Evolutionary conservation across 306 rosid genomes (phyloP).

Genomic region (Vigna radiata): DNA sequence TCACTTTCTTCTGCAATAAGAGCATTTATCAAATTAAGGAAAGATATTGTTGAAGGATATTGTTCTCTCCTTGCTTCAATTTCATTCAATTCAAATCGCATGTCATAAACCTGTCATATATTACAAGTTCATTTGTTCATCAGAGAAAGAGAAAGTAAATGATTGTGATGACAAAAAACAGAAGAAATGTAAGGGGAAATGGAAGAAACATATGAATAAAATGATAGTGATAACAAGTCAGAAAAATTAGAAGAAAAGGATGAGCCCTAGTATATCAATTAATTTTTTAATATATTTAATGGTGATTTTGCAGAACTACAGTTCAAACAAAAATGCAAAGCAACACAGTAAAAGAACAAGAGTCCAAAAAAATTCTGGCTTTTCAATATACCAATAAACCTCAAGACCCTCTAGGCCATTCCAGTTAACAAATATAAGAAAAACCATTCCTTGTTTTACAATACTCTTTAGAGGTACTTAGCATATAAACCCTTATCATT

Average conservation of each 20-base stretch:
- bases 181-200: not conserved
- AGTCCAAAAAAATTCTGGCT: not conserved
- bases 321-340: not conserved
- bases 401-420: not conserved
- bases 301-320: not conserved
- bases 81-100: slow-evolving; percentile 95
- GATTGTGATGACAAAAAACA: slow-evolving; percentile 1
- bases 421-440: not conserved
- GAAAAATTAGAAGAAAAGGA: slow-evolving; percentile 13
- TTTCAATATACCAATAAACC: slow-evolving; percentile 6
- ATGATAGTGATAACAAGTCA: slow-evolving; percentile 31
- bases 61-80: slow-evolving; percentile 96
- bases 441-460: slow-evolving; percentile 3
- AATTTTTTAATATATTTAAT: not conserved
- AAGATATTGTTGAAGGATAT: slow-evolving; percentile 94
- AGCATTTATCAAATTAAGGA: slow-evolving; percentile 87
- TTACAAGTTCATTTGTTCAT: slow-evolving; percentile 34
- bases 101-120: slow-evolving; percentile 86
- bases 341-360: not conserved
- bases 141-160: slow-evolving; percentile 20
- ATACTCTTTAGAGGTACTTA: not conserved
- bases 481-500: not conserved
- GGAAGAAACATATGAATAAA: slow-evolving; percentile 35
- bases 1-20: slow-evolving; percentile 96
- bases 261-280: slow-evolving; percentile 1